Conservation (phyloP, 2,329 filamentous ascomycete genomes). For the Dactylellina sp. region DNA sequence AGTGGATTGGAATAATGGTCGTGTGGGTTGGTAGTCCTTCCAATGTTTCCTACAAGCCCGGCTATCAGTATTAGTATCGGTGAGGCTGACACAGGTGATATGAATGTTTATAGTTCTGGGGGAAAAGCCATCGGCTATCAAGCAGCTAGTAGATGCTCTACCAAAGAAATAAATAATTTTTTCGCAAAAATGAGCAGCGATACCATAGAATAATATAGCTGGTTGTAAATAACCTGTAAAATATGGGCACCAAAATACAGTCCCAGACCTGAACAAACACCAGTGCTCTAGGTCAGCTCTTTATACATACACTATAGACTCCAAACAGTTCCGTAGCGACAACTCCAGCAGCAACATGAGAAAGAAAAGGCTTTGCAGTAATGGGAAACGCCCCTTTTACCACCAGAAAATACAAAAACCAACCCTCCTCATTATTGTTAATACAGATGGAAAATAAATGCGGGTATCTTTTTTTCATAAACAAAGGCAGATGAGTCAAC, state of each 20-base stretch:
- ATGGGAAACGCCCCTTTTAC: neutral
- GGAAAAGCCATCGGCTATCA: constrained; percentile 58
- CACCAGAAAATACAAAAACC: neutral
- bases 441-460: neutral
- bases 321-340: no score
- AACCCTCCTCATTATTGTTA: neutral
- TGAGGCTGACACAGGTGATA: no score
- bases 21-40: constrained; percentile 69
- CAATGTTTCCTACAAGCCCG: neutral
- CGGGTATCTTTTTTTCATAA: constrained; percentile 2
- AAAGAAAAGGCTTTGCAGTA: no score
- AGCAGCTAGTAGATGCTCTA: constrained; percentile 58
- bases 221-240: no score
- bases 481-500: neutral
- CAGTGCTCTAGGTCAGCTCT: no score
- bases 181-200: no score
- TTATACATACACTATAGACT: no score
- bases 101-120: constrained; percentile 56
- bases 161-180: constrained; percentile 53
- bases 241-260: no score
- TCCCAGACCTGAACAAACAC: no score
- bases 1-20: constrained; percentile 92
- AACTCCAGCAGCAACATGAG: no score
- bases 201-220: no score
- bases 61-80: neutral